Conservation (phyloP, 1,284 basidiomycete genomes). For the Irpex sp. region DNA sequence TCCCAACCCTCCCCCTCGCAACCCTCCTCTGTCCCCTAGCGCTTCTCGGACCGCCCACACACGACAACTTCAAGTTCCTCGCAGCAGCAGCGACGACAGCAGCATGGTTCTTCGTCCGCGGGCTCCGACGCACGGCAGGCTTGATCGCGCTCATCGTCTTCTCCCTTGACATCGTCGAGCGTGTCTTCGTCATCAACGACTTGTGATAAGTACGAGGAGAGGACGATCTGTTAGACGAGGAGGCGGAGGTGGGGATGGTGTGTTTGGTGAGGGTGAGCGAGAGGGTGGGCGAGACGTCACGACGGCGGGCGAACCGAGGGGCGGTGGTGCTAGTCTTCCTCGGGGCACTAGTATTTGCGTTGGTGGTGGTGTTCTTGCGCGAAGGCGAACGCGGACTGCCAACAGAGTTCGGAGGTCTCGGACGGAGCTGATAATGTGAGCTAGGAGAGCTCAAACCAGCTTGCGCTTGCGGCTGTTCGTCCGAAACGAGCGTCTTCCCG, state of each 20-base stretch:
- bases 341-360: not conserved
- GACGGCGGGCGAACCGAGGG: not conserved
- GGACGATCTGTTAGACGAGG: too few relatives aligned
- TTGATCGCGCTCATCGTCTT: not conserved
- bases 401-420: not conserved
- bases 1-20: too few relatives aligned
- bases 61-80: too few relatives aligned
- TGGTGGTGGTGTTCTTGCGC: too few relatives aligned
- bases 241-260: not conserved
- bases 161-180: slow-evolving; percentile 1
- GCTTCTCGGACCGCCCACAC: too few relatives aligned
- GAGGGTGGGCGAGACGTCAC: not conserved
- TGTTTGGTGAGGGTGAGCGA: not conserved
- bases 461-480: not conserved
- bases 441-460: not conserved
- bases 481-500: not conserved
- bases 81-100: too few relatives aligned
- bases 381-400: not conserved
- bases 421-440: not conserved
- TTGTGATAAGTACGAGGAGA: not conserved
- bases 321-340: not conserved
- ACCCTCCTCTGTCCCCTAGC: too few relatives aligned
- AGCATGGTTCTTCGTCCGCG: not conserved
- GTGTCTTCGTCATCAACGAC: slow-evolving; percentile 3
- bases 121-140: not conserved